Percentiles rank a stretch among this genome's conserved stretches.
These are phyloP conservation scores for Metarhizium anisopliae DNA, from an alignment of 2,329 filamentous ascomycete genomes.

Conservation along the genomic window DNA sequence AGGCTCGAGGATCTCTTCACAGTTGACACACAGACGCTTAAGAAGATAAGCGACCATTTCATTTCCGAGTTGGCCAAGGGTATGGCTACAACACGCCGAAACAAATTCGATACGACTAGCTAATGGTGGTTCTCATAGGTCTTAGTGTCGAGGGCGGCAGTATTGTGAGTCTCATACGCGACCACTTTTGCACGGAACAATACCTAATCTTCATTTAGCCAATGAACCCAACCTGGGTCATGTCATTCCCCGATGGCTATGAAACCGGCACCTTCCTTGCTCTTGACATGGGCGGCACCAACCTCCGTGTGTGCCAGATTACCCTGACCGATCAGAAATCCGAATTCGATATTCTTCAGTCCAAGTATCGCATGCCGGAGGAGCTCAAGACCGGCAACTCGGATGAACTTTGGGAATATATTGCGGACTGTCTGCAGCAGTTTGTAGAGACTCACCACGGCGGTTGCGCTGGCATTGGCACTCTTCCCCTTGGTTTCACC, in stretches of 20 bases:
- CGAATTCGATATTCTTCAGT: slow-evolving; percentile 90
- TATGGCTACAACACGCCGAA: slow-evolving; percentile 19
- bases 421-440: slow-evolving; percentile 83
- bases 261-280: slow-evolving; percentile 85
- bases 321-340: slow-evolving; percentile 79
- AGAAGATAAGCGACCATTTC: slow-evolving; percentile 86
- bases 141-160: slow-evolving; percentile 80
- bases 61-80: slow-evolving; percentile 80
- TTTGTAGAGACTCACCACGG: slow-evolving; percentile 83
- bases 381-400: slow-evolving; percentile 79
- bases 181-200: background rate
- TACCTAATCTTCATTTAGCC: slow-evolving; percentile 45
- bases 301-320: slow-evolving; percentile 90
- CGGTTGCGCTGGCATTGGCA: slow-evolving; percentile 49
- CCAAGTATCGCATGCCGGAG: slow-evolving; percentile 90
- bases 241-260: slow-evolving; percentile 76
- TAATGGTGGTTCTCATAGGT: slow-evolving; percentile 37
- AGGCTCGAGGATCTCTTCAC: slow-evolving; percentile 77
- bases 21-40: slow-evolving; percentile 69
- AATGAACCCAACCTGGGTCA: slow-evolving; percentile 97
- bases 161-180: slow-evolving; percentile 56
- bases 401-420: slow-evolving; percentile 90
- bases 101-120: background rate
- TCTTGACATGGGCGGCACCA: slow-evolving; percentile 93
- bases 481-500: slow-evolving; percentile 80